Evolutionary conservation across 257 asterid species (phyloP), one percentile per base, ranked within the genome.

Genomic region (Mentha longifolia): DNA sequence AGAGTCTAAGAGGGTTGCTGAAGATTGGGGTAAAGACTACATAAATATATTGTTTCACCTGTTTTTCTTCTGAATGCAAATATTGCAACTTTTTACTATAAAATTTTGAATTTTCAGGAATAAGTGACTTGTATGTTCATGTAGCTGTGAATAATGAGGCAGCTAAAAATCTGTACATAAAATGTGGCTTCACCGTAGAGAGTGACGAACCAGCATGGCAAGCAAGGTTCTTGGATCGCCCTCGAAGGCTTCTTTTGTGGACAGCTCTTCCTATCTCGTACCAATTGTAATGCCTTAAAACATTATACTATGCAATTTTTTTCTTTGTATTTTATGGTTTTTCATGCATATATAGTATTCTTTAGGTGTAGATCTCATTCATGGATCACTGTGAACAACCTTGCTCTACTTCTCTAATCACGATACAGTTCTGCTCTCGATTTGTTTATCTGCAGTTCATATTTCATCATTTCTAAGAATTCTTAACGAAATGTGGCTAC

Each of bases 171-270:
- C 83, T 94, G 47, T 94, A 94, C 87, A 16, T 77, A 65, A 94
- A 94, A 78, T 79, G 97, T 76, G 97, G 97, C 47, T 94, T 94
- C 79, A 79, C 80, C n/a, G 43, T 65, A 0, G 97, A 94, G 85
- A 89, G 85, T 0, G 98, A 94, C 15, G 98, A 94, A 76, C 96
- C 97, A 58, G 95, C 98, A 4, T 89, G 96, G 96, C 91, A 86
- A 87, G 98, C 98, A 15, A 77, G 97, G 89, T 94, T 86, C 65
- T 67, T 87, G 43, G 98, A 89, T 80, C 92, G 98, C 52, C 96
- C 96, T 19, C 76, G 95, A 59, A 82, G 98, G 82, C 87, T 89
- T 81, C 92, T 94, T 42, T 70, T 94, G 65, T 91, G 97, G 98
- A 80, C 79, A 8, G 89, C 77, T 73, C 90, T 93, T 70, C 92